A percentile compares a stretch with the other conserved stretches of the same genome.
These are phyloP conservation scores for bread wheat (Triticum aestivum) DNA, from an alignment of 176 grass and related monocot species.

Conservation along the genomic window DNA sequence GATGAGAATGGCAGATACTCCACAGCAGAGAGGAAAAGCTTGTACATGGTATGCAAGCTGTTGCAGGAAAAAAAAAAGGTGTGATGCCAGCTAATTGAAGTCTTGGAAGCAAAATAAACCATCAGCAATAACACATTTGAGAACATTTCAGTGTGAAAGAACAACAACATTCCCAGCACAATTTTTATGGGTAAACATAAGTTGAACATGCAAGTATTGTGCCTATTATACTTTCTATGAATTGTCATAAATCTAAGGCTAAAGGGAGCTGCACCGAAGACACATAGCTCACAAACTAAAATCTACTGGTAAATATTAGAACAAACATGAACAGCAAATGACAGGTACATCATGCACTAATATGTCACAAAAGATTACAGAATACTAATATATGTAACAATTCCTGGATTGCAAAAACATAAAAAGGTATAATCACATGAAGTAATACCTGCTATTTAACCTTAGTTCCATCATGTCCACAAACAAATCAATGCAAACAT, in stretches of 20 bases:
- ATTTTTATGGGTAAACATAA: background rate
- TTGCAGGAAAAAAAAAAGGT: constrained; percentile 15
- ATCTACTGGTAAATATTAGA: background rate
- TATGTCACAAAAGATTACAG: background rate
- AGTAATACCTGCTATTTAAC: constrained; percentile 79
- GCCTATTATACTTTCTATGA: background rate
- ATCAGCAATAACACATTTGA: constrained; percentile 9
- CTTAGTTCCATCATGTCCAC: constrained; percentile 95
- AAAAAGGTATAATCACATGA: background rate
- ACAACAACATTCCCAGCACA: background rate
- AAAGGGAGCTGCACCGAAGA: background rate
- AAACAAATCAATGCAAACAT: constrained; percentile 87
- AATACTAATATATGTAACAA: background rate
- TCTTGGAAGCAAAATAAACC: background rate
- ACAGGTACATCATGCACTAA: constrained; percentile 1
- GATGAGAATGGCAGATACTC: constrained; percentile 90
- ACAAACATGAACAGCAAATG: background rate
- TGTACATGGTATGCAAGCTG: constrained; percentile 87
- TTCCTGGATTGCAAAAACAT: constrained; percentile 4
- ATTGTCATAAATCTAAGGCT: background rate
- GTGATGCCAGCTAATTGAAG: background rate
- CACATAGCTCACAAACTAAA: background rate
- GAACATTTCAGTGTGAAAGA: background rate
- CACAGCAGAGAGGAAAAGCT: constrained; percentile 87
- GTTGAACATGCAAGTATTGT: background rate